Percentiles rank a stretch among this genome's conserved stretches.
Conservation (phyloP, 129 eudicot species). For the Erigeron canadensis region DNA sequence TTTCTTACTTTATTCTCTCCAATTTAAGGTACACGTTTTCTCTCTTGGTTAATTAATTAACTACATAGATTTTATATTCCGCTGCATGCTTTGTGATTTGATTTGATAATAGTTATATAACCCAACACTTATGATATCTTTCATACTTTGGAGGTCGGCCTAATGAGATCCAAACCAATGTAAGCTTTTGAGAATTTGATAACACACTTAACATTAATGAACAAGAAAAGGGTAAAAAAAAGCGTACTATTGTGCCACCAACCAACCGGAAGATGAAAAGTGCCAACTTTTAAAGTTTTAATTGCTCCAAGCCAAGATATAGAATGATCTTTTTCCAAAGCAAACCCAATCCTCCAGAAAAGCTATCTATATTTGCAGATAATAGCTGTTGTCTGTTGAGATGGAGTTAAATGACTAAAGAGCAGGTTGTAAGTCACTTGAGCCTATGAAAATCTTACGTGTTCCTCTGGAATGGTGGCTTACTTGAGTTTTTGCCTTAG, state of each 20-base stretch:
- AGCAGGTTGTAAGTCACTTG: background rate
- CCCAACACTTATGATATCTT: constrained; percentile 78
- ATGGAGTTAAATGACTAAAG: background rate
- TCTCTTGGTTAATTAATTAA: too few species aligned
- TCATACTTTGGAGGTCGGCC: constrained; percentile 81
- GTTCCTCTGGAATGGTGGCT: constrained; percentile 86
- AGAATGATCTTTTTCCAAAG: constrained; percentile 73
- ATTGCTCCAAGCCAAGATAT: constrained; percentile 82
- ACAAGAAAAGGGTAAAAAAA: background rate
- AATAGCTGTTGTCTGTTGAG: constrained; percentile 13
- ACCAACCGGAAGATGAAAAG: constrained; percentile 95
- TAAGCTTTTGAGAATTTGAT: constrained; percentile 7
- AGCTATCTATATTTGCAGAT: constrained; percentile 48
- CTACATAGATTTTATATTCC: too few species aligned
- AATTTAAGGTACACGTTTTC: too few species aligned
- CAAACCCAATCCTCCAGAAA: constrained; percentile 86
- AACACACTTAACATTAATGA: background rate
- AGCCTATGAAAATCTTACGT: constrained; percentile 41
- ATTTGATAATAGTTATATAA: too few species aligned
- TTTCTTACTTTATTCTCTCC: too few species aligned
- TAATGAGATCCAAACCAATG: constrained; percentile 23
- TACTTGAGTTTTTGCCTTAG: constrained; percentile 86
- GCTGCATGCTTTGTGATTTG: too few species aligned
- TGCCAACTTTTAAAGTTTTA: constrained; percentile 94
- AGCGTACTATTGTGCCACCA: constrained; percentile 86